Conservation (phyloP, 495 filamentous ascomycete genomes). For the Copromyces sp. region DNA sequence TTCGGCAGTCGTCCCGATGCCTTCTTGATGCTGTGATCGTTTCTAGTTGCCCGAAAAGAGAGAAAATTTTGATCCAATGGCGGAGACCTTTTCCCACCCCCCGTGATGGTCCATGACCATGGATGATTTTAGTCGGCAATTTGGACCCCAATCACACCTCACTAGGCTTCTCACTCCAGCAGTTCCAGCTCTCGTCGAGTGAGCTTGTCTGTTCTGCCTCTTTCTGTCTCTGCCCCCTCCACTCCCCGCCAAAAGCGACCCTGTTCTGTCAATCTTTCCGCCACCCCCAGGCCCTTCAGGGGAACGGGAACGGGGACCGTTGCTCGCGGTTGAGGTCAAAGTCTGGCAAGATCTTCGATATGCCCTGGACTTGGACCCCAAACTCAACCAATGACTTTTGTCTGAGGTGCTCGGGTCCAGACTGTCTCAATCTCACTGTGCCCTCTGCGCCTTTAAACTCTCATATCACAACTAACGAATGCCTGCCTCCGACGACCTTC, state of each 20-base stretch:
- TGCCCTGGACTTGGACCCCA: background rate
- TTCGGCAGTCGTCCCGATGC: background rate
- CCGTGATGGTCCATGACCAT: background rate
- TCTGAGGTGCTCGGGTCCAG: background rate
- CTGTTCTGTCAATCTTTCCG: background rate
- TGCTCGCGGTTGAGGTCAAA: background rate
- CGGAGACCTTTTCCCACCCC: background rate
- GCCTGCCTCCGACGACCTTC: slow-evolving; percentile 2
- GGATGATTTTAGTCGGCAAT: background rate
- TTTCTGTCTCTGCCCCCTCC: background rate
- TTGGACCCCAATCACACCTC: slow-evolving; percentile 13
- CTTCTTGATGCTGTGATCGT: background rate
- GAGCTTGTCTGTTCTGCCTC: background rate
- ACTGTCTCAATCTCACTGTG: slow-evolving; percentile 4
- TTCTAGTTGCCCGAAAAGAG: background rate
- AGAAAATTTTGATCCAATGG: background rate
- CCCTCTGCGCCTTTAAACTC: slow-evolving; percentile 2
- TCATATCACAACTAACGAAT: background rate
- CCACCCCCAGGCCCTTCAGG: background rate
- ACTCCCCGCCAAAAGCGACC: background rate
- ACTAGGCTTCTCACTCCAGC: background rate
- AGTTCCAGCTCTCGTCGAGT: background rate
- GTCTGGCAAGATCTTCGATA: background rate
- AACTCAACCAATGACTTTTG: background rate
- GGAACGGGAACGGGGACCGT: background rate